phyloP scores from a whole-genome alignment of 2,329 filamentous ascomycete species.

The Calonectria crousiana region DNA sequence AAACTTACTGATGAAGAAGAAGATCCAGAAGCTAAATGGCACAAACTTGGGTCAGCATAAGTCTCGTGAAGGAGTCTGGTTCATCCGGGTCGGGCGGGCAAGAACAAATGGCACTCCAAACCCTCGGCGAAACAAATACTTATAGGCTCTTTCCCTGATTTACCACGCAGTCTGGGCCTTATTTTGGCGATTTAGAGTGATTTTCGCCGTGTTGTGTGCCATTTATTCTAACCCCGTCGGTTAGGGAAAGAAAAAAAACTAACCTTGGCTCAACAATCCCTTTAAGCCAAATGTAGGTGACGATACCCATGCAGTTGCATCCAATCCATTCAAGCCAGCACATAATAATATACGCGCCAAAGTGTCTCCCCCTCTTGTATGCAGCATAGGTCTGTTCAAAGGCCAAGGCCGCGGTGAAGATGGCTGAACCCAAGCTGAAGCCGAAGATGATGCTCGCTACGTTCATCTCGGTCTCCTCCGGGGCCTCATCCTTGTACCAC shows the following conservation, averaged over 20 bases:
- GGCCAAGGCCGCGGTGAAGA: slow-evolving; percentile 29
- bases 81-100: neutral
- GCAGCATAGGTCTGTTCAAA: slow-evolving; percentile 18
- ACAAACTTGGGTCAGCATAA: neutral
- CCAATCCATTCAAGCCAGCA: slow-evolving; percentile 36
- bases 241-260: neutral
- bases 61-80: neutral
- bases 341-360: slow-evolving; percentile 33
- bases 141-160: neutral
- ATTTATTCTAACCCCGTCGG: neutral
- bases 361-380: slow-evolving; percentile 18
- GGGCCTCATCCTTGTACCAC: slow-evolving; percentile 28
- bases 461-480: slow-evolving; percentile 23
- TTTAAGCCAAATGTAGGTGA: slow-evolving; percentile 30
- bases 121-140: neutral
- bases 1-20: slow-evolving; percentile 33
- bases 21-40: slow-evolving; percentile 28
- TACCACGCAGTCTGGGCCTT: neutral
- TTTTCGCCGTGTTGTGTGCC: neutral
- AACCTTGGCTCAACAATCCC: slow-evolving; percentile 22
- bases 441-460: slow-evolving; percentile 33
- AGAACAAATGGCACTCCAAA: neutral
- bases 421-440: slow-evolving; percentile 28
- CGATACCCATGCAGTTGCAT: slow-evolving; percentile 30
- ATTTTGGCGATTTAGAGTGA: neutral